A percentile compares a stretch with the other conserved stretches of the same genome.
Conservation (phyloP, 2,329 filamentous ascomycete species). For the Chlorencoelia australis region DNA sequence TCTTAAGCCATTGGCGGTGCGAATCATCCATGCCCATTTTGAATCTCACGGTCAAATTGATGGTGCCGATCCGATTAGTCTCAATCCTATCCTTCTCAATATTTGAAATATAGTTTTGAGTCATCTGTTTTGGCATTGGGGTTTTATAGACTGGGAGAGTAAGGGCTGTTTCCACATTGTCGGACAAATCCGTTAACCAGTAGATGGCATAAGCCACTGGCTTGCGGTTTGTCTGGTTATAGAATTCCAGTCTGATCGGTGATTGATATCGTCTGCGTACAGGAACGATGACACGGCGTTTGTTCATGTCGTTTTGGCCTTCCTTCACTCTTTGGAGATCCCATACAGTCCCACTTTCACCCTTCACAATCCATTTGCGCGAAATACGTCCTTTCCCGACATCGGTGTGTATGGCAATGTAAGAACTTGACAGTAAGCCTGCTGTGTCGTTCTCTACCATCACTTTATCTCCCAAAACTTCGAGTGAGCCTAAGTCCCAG, state of each 20-base stretch:
- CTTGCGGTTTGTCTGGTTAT: slow-evolving; percentile 56
- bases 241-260: slow-evolving; percentile 82
- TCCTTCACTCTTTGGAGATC: slow-evolving; percentile 42
- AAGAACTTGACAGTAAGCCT: slow-evolving; percentile 44
- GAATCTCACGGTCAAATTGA: slow-evolving; percentile 73
- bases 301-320: slow-evolving; percentile 36
- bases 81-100: slow-evolving; percentile 67
- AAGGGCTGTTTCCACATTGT: slow-evolving; percentile 67
- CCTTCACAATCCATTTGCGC: slow-evolving; percentile 46
- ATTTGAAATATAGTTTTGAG: slow-evolving; percentile 85
- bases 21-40: slow-evolving; percentile 84
- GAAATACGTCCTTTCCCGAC: too few species aligned
- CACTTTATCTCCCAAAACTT: slow-evolving; percentile 67
- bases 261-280: slow-evolving; percentile 87
- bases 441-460: too few species aligned
- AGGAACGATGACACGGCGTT: slow-evolving; percentile 71
- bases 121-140: slow-evolving; percentile 61
- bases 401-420: slow-evolving; percentile 51
- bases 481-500: slow-evolving; percentile 93
- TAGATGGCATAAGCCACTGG: slow-evolving; percentile 68
- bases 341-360: slow-evolving; percentile 49
- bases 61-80: slow-evolving; percentile 69
- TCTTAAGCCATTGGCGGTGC: slow-evolving; percentile 71
- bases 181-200: slow-evolving; percentile 78
- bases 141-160: slow-evolving; percentile 90